phyloP scores from a whole-genome alignment of 345 rosid species.

The Ceriops zippeliana region DNA sequence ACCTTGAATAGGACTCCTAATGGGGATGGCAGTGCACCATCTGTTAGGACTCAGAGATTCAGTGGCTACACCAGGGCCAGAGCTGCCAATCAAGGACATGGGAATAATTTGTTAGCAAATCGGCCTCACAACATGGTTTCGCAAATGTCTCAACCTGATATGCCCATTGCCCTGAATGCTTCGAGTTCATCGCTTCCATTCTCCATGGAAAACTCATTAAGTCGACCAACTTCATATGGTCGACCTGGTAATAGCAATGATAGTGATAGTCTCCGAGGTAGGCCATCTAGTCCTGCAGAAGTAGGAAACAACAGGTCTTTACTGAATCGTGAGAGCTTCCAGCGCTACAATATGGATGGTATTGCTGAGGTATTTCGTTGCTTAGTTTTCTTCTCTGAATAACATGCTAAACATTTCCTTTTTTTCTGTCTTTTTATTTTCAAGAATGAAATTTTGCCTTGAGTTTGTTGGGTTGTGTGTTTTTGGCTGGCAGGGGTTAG shows the following conservation, averaged over 20 bases:
- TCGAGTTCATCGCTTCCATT: slow-evolving; percentile 31
- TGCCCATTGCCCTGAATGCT: slow-evolving; percentile 30
- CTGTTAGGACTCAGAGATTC: slow-evolving; percentile 53
- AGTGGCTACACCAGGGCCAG: slow-evolving; percentile 40
- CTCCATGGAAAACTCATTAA: slow-evolving; percentile 33
- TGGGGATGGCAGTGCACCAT: slow-evolving; percentile 40
- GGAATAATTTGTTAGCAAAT: slow-evolving; percentile 33
- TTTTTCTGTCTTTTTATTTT: too few species aligned
- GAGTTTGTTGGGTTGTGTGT: not conserved
- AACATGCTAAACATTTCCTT: not conserved
- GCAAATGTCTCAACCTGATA: slow-evolving; percentile 44
- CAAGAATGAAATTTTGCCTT: too few species aligned
- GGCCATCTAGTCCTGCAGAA: slow-evolving; percentile 60
- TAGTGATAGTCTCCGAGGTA: slow-evolving; percentile 39
- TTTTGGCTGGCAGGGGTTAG: not conserved
- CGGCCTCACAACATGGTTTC: slow-evolving; percentile 30
- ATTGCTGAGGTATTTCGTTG: slow-evolving; percentile 69
- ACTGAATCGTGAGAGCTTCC: slow-evolving; percentile 51
- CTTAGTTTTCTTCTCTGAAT: not conserved
- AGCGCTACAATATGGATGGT: slow-evolving; percentile 65
- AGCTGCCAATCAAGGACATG: slow-evolving; percentile 40
- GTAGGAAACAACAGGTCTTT: slow-evolving; percentile 38
- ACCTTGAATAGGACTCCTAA: slow-evolving; percentile 42
- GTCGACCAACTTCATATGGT: slow-evolving; percentile 2
- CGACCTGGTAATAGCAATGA: slow-evolving; percentile 29